Percentiles rank a stretch among this genome's conserved stretches.
Conservation (phyloP, 2,329 filamentous ascomycete species). For the Clonostachys rosea region DNA sequence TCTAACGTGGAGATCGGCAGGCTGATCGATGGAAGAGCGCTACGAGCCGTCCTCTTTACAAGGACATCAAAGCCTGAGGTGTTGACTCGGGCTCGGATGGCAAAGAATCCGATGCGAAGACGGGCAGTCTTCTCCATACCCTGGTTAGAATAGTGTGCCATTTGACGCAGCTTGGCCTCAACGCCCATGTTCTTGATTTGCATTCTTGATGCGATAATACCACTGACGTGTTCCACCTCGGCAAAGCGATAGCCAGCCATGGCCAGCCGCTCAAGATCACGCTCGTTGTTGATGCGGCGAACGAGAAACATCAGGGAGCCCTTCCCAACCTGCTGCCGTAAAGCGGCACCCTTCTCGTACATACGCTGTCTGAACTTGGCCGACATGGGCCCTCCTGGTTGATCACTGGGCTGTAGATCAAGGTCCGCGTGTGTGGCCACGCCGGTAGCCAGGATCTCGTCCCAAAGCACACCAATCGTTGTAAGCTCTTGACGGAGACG, state of each 20-base stretch:
- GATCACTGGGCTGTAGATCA: too few relatives aligned
- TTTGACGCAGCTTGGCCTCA: constrained; percentile 53
- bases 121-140: constrained; percentile 38
- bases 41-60: constrained; percentile 49
- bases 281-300: constrained; percentile 50
- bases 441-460: constrained; percentile 69
- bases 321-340: constrained; percentile 40
- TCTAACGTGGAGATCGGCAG: constrained; percentile 49
- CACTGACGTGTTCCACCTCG: constrained; percentile 60
- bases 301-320: constrained; percentile 81
- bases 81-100: constrained; percentile 44
- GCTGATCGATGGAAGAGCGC: constrained; percentile 55
- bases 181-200: constrained; percentile 64
- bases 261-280: constrained; percentile 60
- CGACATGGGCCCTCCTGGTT: too few relatives aligned
- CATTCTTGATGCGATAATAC: constrained; percentile 66
- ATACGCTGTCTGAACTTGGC: too few relatives aligned
- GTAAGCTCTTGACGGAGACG: constrained; percentile 59
- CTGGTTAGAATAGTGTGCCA: constrained; percentile 53
- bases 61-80: constrained; percentile 59
- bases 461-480: constrained; percentile 66
- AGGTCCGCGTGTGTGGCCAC: constrained; percentile 4
- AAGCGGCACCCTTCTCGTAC: too few relatives aligned
- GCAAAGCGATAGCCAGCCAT: constrained; percentile 78
- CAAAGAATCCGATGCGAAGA: constrained; percentile 46